Base-by-base conservation (phyloP, 2,329 filamentous ascomycete genomes). In the Stachybotrys chlorohalonatus region DNA sequence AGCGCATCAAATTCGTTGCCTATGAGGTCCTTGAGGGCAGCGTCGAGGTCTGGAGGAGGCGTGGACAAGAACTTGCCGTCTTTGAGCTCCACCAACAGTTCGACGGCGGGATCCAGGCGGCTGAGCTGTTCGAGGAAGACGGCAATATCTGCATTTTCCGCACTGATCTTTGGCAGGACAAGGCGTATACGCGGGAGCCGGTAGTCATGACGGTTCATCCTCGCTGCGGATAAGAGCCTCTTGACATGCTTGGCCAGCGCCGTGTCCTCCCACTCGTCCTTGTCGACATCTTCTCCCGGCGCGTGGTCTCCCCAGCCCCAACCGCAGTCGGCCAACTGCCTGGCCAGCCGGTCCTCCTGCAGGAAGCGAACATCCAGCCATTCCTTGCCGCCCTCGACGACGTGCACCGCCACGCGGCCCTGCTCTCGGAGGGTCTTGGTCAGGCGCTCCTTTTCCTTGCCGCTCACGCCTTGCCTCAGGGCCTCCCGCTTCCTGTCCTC, bases 241-340 rank as follows among this genome's bases (percentile, higher is more conserved):
- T 57, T 63, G 7, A 68, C 60, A 17, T 69, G 65, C 53, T 63
- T 69, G 2, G 66, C 67, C 53, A 73, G 57, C 2, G 66, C 64
- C 0, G 64, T 58, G 52, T 71, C 68, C 8, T 68, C 67, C 63
- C 66, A 71, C 51, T 73, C 71, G 7, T 66, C 64, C 32, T 59
- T 56, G 7, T 67, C 64, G 6, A 72, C 67, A 1, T 56, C 51
- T 2, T 70, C 66, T 1, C 66, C 65, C 6, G 60, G 55, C 5
- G 63, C 59, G 56, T 71, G 61, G 7, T 70, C 68, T 6, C 70
- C 72, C 72, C 72, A 75, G 7, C 63, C 64, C 72, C 72, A 74
- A 5, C 72, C 72, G n/a, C 64, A 64, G 49, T 73, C 71, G 3
- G 66, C 65, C 72, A 75, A 69, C 49, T 75, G 70, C 4, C 70